These are phyloP conservation scores for Neobulgaria alba DNA, from an alignment of 2,329 filamentous ascomycete species.

Conservation along the genomic window DNA sequence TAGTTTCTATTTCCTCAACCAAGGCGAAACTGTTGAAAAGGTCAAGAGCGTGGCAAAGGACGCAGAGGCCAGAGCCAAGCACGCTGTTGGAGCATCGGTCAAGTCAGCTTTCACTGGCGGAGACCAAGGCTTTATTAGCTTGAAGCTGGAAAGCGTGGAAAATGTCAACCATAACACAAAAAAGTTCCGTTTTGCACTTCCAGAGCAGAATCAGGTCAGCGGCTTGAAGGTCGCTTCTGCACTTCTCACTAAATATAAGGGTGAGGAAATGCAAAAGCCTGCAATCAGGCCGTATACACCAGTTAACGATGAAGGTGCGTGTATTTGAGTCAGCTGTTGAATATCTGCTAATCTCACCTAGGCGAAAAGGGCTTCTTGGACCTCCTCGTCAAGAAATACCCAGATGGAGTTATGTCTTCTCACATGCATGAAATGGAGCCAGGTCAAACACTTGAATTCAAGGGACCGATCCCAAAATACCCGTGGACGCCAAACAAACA, in stretches of 20 bases:
- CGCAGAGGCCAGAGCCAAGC: constrained; percentile 46
- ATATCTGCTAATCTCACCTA: constrained; percentile 29
- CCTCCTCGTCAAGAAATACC: constrained; percentile 87
- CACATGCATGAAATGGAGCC: constrained; percentile 78
- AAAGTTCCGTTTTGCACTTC: constrained; percentile 79
- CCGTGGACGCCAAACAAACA: constrained; percentile 87
- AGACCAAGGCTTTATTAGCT: constrained; percentile 79
- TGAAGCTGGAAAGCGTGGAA: constrained; percentile 73
- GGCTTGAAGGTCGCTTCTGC: constrained; percentile 79
- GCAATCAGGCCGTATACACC: constrained; percentile 91
- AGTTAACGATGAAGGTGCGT: constrained; percentile 68
- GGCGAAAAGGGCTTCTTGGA: constrained; percentile 74
- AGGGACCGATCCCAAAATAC: constrained; percentile 94
- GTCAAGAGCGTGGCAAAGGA: constrained; percentile 46
- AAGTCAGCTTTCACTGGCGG: constrained; percentile 62
- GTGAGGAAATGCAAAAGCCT: constrained; percentile 72
- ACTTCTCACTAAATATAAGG: constrained; percentile 86
- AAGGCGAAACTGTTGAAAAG: constrained; percentile 40
- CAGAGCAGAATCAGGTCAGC: constrained; percentile 74
- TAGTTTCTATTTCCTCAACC: constrained; percentile 44
- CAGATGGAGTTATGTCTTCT: constrained; percentile 81
- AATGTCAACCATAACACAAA: constrained; percentile 91
- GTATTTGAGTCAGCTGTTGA: not conserved
- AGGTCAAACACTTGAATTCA: constrained; percentile 79
- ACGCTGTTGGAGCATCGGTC: constrained; percentile 31